Percentiles rank a stretch among this genome's conserved stretches.
Evolutionary conservation across 1,139 yeast species (phyloP).

Genomic region (Suhomyces anneliseae): DNA sequence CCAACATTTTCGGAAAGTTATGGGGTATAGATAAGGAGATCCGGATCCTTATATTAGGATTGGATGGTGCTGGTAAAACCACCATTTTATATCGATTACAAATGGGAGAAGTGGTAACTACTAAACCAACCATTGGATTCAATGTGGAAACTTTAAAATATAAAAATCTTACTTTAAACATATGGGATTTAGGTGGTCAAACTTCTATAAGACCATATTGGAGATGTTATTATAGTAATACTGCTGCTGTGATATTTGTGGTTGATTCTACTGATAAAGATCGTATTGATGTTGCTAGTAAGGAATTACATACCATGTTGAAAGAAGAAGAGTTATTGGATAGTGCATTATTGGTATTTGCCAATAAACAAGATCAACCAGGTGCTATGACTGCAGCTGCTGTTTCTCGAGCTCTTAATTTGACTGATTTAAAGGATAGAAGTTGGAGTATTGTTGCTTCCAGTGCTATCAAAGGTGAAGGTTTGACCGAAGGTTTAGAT

Average conservation of each 20-base stretch:
- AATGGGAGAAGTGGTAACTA: slow-evolving; percentile 90
- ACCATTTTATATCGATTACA: slow-evolving; percentile 90
- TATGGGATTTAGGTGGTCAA: slow-evolving; percentile 95
- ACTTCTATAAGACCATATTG: slow-evolving; percentile 96
- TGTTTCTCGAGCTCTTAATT: slow-evolving; percentile 81
- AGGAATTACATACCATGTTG: slow-evolving; percentile 88
- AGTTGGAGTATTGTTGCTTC: slow-evolving; percentile 98
- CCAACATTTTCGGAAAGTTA: slow-evolving; percentile 73
- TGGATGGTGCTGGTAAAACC: slow-evolving; percentile 98
- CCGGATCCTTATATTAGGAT: slow-evolving; percentile 85
- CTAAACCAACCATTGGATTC: slow-evolving; percentile 94
- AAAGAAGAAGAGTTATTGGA: slow-evolving; percentile 90
- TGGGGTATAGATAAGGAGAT: slow-evolving; percentile 93
- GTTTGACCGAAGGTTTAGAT: slow-evolving; percentile 92
- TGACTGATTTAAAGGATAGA: slow-evolving; percentile 89
- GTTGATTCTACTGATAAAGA: slow-evolving; percentile 97
- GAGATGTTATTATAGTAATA: slow-evolving; percentile 95
- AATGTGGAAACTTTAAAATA: slow-evolving; percentile 92
- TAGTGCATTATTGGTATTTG: slow-evolving; percentile 89
- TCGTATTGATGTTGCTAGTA: slow-evolving; percentile 82
- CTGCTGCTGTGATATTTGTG: slow-evolving; percentile 94
- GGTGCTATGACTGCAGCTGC: slow-evolving; percentile 95
- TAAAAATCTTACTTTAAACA: slow-evolving; percentile 84
- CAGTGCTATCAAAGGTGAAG: slow-evolving; percentile 95
- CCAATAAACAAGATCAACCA: slow-evolving; percentile 95